Conservation (phyloP, 768 basidiomycete genomes). For the Suillus americanus region DNA sequence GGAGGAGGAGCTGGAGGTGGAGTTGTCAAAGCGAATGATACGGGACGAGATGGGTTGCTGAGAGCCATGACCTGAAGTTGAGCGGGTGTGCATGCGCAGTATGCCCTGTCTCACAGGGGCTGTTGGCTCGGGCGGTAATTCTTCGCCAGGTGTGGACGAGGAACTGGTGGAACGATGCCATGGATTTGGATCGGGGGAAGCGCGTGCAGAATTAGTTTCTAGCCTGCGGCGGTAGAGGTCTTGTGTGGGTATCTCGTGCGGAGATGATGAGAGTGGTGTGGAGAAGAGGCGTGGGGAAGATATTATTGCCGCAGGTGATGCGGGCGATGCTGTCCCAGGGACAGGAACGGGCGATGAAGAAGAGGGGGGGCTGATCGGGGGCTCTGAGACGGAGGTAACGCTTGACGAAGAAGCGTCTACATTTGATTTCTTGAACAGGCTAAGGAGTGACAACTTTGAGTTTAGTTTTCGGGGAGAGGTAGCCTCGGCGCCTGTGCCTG, state of each 20-base stretch:
- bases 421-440: constrained; percentile 65
- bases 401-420: constrained; percentile 38
- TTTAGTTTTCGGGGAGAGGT: constrained; percentile 47
- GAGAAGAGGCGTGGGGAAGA: constrained; percentile 28
- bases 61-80: constrained; percentile 34
- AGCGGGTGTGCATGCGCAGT: constrained; percentile 40
- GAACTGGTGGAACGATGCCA: constrained; percentile 36
- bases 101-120: constrained; percentile 37
- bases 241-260: constrained; percentile 23
- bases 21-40: constrained; percentile 33
- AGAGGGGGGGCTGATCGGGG: constrained; percentile 26
- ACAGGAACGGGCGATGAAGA: constrained; percentile 23
- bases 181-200: constrained; percentile 34
- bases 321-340: constrained; percentile 21
- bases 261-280: constrained; percentile 28
- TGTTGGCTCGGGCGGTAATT: constrained; percentile 21
- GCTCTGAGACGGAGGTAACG: constrained; percentile 32
- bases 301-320: constrained; percentile 18
- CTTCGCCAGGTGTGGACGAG: constrained; percentile 21
- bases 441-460: constrained; percentile 74
- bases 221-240: constrained; percentile 23
- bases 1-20: constrained; percentile 26
- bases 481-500: constrained; percentile 63
- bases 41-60: constrained; percentile 26
- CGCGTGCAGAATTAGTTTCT: constrained; percentile 25